phyloP scores from a whole-genome alignment of 768 basidiomycete genomes.

The Rhizopogon vinicolor region DNA sequence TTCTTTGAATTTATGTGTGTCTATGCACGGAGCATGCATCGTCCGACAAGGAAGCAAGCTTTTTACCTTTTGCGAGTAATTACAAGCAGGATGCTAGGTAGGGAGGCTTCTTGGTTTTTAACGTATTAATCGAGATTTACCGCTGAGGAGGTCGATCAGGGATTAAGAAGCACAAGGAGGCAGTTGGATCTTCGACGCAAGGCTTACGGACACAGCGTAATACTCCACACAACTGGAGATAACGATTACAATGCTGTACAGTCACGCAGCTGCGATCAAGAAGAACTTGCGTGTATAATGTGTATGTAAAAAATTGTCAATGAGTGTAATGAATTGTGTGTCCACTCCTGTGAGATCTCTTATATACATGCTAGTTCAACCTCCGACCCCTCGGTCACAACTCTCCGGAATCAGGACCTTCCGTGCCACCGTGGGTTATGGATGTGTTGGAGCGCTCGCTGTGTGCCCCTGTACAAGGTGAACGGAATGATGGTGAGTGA shows the following conservation, averaged over 20 bases:
- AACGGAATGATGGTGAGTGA: background rate
- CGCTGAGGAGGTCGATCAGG: conserved; percentile 4
- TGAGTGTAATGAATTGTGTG: background rate
- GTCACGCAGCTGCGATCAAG: background rate
- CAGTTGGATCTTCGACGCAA: background rate
- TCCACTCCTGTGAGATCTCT: background rate
- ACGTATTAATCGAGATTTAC: conserved; percentile 4
- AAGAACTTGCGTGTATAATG: background rate
- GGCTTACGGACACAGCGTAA: background rate
- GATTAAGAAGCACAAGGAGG: background rate
- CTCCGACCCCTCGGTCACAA: background rate
- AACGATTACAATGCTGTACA: background rate
- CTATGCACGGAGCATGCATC: background rate
- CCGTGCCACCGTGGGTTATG: too few relatives aligned
- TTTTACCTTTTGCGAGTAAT: background rate
- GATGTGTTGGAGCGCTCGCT: background rate
- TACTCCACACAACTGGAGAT: background rate
- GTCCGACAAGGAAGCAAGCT: background rate
- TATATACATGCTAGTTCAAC: background rate
- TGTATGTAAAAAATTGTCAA: background rate
- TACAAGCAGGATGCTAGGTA: conserved; percentile 2
- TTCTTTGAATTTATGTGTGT: background rate
- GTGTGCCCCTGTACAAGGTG: background rate
- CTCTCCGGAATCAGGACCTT: background rate
- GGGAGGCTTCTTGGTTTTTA: background rate